Percentiles rank a stretch among this genome's conserved stretches.
Evolutionary conservation across 2,329 filamentous ascomycete species (phyloP).

Genomic region (Ceratocystis colombiana): DNA sequence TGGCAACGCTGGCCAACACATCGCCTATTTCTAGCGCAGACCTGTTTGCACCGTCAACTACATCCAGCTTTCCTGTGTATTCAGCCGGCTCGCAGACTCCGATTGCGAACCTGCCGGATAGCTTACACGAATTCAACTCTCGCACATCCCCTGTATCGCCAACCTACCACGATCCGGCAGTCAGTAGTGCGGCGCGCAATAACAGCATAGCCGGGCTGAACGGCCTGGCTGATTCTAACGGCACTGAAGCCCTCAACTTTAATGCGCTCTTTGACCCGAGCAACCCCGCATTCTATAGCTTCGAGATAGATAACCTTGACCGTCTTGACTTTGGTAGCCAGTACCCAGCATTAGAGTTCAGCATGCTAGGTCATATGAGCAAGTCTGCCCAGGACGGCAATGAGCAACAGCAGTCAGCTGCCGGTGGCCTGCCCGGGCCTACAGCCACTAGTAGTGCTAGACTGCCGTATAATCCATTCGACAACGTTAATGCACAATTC

Average conservation of each 20-base stretch:
- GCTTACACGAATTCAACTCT: constrained; percentile 44
- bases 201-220: constrained; percentile 41
- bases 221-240: constrained; percentile 42
- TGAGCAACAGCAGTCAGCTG: constrained; percentile 36
- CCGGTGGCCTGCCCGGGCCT: constrained; percentile 15
- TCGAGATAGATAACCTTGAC: constrained; percentile 85
- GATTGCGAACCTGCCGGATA: constrained; percentile 39
- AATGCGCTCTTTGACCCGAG: constrained; percentile 73
- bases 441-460: not conserved
- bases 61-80: constrained; percentile 44
- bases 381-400: constrained; percentile 26
- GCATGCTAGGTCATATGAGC: constrained; percentile 92
- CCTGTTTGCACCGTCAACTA: constrained; percentile 42
- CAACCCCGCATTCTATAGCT: constrained; percentile 88
- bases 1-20: constrained; percentile 40
- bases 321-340: constrained; percentile 67
- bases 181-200: constrained; percentile 31
- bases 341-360: constrained; percentile 90
- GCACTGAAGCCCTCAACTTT: constrained; percentile 43
- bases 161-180: constrained; percentile 46
- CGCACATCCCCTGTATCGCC: constrained; percentile 67
- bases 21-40: constrained; percentile 35
- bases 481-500: constrained; percentile 12
- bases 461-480: constrained; percentile 17
- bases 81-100: constrained; percentile 38